Evolutionary conservation across 106 monocot genomes (phyloP), one percentile per base, ranked within the genome.

Genomic region (Dendrobium officinale): DNA sequence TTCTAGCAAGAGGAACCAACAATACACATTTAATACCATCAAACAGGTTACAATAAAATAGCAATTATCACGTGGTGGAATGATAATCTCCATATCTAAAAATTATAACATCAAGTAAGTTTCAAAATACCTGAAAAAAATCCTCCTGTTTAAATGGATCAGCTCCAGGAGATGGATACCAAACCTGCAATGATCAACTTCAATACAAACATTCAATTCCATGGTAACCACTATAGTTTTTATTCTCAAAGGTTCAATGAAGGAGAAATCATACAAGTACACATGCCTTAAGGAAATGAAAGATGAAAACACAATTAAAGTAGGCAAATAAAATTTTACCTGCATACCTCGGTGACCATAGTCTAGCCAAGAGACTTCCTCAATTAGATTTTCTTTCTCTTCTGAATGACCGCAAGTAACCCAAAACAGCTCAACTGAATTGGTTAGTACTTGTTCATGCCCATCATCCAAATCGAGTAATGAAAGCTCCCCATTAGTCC

Each of bases 381-480:
- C 92, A 59, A 99, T 93, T 80, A 99, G 90, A 85, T 93, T 99
- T 66, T 83, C 86, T 77, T 86, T 95, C 84, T 99, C 91, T 70
- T 98, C 99, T 61, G 90, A 91, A 77, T 93, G 91, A 22, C 87
- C 91, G 85, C 95, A 89, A 67, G 95, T 95, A 48, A 99, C 99
- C 99, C 99, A 99, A 82, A 99, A 95, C 11, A 95, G 73, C 55
- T 99, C 99, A 84, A 95, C 87, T 37, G 93, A 99, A 82, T 84
- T 88, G 68, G 99, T 91, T 20, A 99, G 87, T 26, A 86, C 88
- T 56, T 91, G 89, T 78, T 99, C 99, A 82, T 90, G 92, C 2
- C 99, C 99, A 83, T 99, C 99, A 90, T 99, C 95, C 90, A 99
- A 85, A 87, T 99, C 93, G 85, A 99, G 95, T 67, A 99, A 80